Evolutionary conservation across 495 filamentous ascomycete species (phyloP).

Genomic region (Lichenothelia convexa): DNA sequence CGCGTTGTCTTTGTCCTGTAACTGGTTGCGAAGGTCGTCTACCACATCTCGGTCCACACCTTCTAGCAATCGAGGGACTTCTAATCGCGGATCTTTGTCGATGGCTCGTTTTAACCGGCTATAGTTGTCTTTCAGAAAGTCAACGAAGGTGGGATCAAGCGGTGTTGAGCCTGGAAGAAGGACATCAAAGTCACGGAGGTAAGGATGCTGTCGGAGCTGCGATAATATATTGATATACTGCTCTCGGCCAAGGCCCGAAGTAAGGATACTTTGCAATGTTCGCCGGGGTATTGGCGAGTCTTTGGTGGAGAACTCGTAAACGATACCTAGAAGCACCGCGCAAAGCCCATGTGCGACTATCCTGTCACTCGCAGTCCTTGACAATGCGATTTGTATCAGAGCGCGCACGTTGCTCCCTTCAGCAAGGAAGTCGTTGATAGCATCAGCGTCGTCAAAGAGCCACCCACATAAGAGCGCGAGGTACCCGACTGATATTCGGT

Average conservation of each 20-base stretch:
- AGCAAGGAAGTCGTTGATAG: conserved; percentile 83
- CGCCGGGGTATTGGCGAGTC: conserved; percentile 79
- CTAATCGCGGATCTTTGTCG: conserved; percentile 76
- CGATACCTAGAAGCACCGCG: conserved; percentile 64
- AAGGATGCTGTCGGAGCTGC: conserved; percentile 57
- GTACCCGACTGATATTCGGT: conserved; percentile 68
- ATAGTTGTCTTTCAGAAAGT: conserved; percentile 92
- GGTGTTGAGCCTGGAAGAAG: conserved; percentile 70
- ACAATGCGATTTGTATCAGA: conserved; percentile 41
- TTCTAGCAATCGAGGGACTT: conserved; percentile 35
- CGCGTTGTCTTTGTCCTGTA: conserved; percentile 51
- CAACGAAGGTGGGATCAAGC: conserved; percentile 73
- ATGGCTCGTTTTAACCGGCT: conserved; percentile 70
- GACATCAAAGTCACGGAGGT: conserved; percentile 83
- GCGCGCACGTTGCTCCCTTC: conserved; percentile 86
- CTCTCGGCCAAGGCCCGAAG: conserved; percentile 51
- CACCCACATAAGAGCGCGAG: conserved; percentile 83
- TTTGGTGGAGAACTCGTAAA: conserved; percentile 96
- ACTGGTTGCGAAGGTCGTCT: conserved; percentile 59
- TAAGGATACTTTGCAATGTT: conserved; percentile 64
- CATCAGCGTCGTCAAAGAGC: conserved; percentile 83
- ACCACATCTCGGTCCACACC: conserved; percentile 29
- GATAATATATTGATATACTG: conserved; percentile 75
- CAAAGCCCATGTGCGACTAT: conserved; percentile 65
- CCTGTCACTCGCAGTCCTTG: conserved; percentile 36